Percentiles rank a stretch among this genome's conserved stretches.
These are phyloP conservation scores for Erigeron canadensis DNA, from an alignment of 129 eudicot genomes.

Conservation along the genomic window DNA sequence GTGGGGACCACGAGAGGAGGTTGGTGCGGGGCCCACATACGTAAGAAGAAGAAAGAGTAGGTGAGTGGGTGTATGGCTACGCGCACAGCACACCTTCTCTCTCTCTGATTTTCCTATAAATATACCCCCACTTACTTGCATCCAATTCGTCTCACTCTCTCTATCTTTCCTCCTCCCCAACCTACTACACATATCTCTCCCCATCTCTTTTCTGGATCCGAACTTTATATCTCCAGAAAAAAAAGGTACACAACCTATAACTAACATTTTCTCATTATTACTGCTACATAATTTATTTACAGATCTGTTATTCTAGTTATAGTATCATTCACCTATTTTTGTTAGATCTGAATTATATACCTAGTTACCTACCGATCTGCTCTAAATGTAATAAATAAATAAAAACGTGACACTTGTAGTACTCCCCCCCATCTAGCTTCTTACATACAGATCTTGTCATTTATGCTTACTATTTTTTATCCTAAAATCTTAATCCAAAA, in stretches of 20 bases:
- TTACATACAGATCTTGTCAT: too few relatives aligned
- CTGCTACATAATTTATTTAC: not conserved
- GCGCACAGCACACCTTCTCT: conserved; percentile 17
- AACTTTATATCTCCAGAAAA: conserved; percentile 8
- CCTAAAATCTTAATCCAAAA: too few relatives aligned
- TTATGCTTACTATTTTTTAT: too few relatives aligned
- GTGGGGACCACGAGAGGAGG: conserved; percentile 32
- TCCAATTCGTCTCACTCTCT: conserved; percentile 42
- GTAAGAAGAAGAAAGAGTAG: conserved; percentile 23
- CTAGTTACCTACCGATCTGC: conserved; percentile 27
- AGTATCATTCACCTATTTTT: not conserved
- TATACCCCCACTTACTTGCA: conserved; percentile 21
- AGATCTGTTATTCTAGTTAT: conserved; percentile 13
- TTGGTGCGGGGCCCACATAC: conserved; percentile 43
- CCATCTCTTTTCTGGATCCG: conserved; percentile 35
- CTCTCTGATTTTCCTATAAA: conserved; percentile 27
- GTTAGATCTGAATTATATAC: conserved; percentile 33
- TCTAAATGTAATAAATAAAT: not conserved
- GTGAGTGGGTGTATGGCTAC: conserved; percentile 30
- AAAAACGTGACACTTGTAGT: too few relatives aligned
- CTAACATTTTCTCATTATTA: not conserved
- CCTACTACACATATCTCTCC: too few relatives aligned
- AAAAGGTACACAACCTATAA: conserved; percentile 20
- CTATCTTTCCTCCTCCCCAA: not conserved
- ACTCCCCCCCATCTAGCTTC: too few relatives aligned